Base-by-base conservation (phyloP, 805 yeast species). In the Myxozyma sirexii region DNA sequence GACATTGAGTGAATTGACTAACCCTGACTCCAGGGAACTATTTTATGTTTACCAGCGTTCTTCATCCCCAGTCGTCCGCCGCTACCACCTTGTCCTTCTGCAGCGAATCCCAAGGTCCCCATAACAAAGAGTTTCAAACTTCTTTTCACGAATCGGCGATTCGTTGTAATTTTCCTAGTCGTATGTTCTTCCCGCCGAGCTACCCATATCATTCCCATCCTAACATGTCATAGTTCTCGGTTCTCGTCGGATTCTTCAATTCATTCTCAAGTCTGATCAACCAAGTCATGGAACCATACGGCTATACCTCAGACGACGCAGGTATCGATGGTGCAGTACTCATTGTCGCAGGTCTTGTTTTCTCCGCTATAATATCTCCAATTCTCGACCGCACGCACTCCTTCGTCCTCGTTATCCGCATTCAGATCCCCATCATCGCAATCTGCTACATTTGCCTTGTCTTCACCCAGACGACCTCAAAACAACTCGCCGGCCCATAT, bases 241-340 rank as follows among this genome's bases (percentile, higher is more conserved):
- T 70, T 44, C 71, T 68, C 50, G 75, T 72, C 37, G 75, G 74
- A 15, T 68, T 70, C 52, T 72, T 72, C 66, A 72, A 72, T 56
- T 69, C 75, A 21, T 71, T 66, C 57, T 56, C 72, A 17, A 67
- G 73, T 41, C 66, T 68, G 38, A 65, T 66, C 52, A 62, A 70
- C 60, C 75, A 72, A 54, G 67, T 72, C 45, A 66, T 72, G 73
- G 62, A 42, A 39, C 75, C 75, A 7, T 72, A 69, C 48, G 75
- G 75, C 6, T 72, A 71, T 60, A 44, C 69, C n/a, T 57, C 70
- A 23, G 70, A 72, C 59, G 69, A 70, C 17, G 75, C 75, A 7
- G 75, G 75, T 26, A 61, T 61, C 43, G 72, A 70, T 8, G 75
- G 75, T 2, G 75, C 75, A 2, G 54, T 69, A 7, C 58, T 72